Percentiles rank a stretch among this genome's conserved stretches.
Conservation (phyloP, 441 rosid genomes). For the Gossypium laxum region DNA sequence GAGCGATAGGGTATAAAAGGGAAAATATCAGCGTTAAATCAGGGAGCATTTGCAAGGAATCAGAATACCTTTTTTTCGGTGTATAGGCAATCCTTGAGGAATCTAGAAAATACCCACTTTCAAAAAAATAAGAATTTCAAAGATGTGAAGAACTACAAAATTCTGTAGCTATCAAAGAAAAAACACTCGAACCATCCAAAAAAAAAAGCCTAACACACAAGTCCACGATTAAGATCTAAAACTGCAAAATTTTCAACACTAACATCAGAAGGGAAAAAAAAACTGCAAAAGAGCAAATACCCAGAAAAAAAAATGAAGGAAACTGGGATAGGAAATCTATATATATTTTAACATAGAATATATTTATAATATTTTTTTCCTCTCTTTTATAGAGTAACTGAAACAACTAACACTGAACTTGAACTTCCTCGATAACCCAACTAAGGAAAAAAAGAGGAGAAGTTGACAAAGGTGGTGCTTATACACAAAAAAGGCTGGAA, state of each 20-base stretch:
- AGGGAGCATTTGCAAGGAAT: conserved; percentile 46
- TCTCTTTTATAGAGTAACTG: not conserved
- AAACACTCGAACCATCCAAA: conserved; percentile 11
- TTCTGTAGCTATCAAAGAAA: not conserved
- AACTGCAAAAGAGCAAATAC: conserved; percentile 14
- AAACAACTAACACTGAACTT: conserved; percentile 17
- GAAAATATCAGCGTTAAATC: conserved; percentile 50
- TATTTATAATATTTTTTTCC: not conserved
- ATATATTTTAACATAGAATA: conserved; percentile 11
- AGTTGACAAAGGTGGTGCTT: not conserved
- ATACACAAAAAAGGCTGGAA: not conserved
- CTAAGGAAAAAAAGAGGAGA: not conserved
- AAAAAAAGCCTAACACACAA: conserved; percentile 16
- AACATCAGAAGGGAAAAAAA: conserved; percentile 8
- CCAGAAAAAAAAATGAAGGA: conserved; percentile 11
- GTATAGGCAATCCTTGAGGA: conserved; percentile 50
- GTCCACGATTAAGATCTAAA: conserved; percentile 25
- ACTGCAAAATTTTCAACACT: conserved; percentile 12
- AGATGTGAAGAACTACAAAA: not conserved
- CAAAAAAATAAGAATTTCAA: conserved; percentile 12
- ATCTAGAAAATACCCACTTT: conserved; percentile 48
- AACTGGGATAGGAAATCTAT: not conserved
- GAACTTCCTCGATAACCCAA: conserved; percentile 12
- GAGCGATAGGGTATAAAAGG: conserved; percentile 29
- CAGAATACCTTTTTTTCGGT: conserved; percentile 43